Conservation (phyloP, 1,284 basidiomycete genomes). For the Phylloboletellus chloephorus region DNA sequence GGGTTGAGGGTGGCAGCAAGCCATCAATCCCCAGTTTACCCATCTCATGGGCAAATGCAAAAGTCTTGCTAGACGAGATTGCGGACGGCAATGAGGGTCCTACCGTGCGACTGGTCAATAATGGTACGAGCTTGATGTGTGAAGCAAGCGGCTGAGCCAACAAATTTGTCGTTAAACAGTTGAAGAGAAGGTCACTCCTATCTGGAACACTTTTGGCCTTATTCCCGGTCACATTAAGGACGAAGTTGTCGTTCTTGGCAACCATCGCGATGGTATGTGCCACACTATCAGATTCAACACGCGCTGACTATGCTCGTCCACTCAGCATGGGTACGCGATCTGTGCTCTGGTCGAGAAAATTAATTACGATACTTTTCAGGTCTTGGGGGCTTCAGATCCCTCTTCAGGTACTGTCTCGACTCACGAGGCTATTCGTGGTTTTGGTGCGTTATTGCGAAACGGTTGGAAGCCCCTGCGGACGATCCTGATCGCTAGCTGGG, state of each 20-base stretch:
- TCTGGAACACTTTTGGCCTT: conserved; percentile 69
- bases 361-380: conserved; percentile 25
- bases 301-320: conserved; percentile 7
- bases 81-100: conserved; percentile 31
- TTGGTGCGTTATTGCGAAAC: conserved; percentile 55
- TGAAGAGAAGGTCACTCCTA: conserved; percentile 43
- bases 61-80: conserved; percentile 42
- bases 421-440: conserved; percentile 68
- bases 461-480: conserved; percentile 83
- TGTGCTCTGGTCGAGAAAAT: conserved; percentile 2
- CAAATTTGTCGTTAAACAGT: conserved; percentile 25
- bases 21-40: conserved; percentile 66
- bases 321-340: conserved; percentile 29
- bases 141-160: conserved; percentile 5
- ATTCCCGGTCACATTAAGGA: conserved; percentile 74
- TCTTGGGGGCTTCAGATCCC: conserved; percentile 71
- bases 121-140: conserved; percentile 32
- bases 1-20: conserved; percentile 51
- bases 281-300: background rate
- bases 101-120: conserved; percentile 43
- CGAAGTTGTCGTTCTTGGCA: conserved; percentile 71
- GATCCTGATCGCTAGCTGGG: conserved; percentile 76
- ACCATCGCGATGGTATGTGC: conserved; percentile 63
- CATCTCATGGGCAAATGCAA: conserved; percentile 52
- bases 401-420: conserved; percentile 74